These are phyloP conservation scores for Castanea mollissima DNA, from an alignment of 306 rosid genomes.

Conservation along the genomic window DNA sequence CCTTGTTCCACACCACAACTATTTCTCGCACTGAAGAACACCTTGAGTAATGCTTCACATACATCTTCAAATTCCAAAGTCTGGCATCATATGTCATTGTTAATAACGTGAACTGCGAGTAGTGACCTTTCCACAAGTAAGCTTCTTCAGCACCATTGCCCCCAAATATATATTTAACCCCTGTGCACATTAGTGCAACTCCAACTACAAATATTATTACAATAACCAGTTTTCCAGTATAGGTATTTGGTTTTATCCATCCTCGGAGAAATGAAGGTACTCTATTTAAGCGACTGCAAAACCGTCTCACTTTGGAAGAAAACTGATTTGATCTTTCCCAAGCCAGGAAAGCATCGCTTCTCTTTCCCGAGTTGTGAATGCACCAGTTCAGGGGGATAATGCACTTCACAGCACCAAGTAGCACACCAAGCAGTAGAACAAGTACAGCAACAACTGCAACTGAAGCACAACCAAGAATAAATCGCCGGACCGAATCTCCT, in stretches of 20 bases:
- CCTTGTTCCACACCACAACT: slow-evolving; percentile 99
- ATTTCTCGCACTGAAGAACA: slow-evolving; percentile 92
- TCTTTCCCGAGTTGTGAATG: slow-evolving; percentile 58
- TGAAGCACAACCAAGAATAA: slow-evolving; percentile 72
- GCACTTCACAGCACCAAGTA: slow-evolving; percentile 84
- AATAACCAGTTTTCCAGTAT: slow-evolving; percentile 79
- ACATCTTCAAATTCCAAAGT: slow-evolving; percentile 93
- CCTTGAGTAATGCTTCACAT: slow-evolving; percentile 85
- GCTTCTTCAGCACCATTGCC: slow-evolving; percentile 95
- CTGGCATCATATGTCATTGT: slow-evolving; percentile 99
- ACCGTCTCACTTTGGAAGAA: slow-evolving; percentile 62
- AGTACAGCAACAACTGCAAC: slow-evolving; percentile 64
- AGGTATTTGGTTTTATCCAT: slow-evolving; percentile 65
- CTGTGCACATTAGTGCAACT: slow-evolving; percentile 72
- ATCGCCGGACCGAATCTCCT: slow-evolving; percentile 68
- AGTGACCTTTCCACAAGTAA: slow-evolving; percentile 64
- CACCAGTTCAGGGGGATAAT: slow-evolving; percentile 81
- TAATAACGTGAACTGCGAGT: slow-evolving; percentile 87
- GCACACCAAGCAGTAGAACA: slow-evolving; percentile 63
- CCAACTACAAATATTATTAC: slow-evolving; percentile 53
- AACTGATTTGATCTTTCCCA: slow-evolving; percentile 71
- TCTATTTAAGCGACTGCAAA: slow-evolving; percentile 84
- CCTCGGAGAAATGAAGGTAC: slow-evolving; percentile 64
- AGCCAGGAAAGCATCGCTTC: slow-evolving; percentile 41
- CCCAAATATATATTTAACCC: slow-evolving; percentile 70